Conservation (phyloP, 306 rosid genomes). For the Cajanus cajan region DNA sequence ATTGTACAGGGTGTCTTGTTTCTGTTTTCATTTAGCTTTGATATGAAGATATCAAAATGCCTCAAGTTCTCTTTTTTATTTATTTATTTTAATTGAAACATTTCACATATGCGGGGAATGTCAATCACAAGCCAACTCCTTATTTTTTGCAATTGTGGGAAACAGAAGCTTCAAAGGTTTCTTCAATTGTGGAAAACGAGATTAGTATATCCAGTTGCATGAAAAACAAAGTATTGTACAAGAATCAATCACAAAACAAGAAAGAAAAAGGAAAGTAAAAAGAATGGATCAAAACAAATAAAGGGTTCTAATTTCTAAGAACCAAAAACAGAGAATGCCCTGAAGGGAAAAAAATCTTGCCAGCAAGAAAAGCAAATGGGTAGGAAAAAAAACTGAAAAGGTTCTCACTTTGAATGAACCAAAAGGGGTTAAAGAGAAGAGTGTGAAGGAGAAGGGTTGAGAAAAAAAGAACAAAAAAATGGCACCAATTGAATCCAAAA, state of each 20-base stretch:
- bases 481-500: too few relatives aligned
- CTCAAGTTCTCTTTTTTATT: background rate
- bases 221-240: background rate
- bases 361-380: background rate
- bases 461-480: background rate
- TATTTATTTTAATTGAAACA: background rate
- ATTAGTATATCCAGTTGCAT: background rate
- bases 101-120: background rate
- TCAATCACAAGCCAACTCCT: background rate
- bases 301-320: background rate
- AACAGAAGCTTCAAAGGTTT: background rate
- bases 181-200: background rate
- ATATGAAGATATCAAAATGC: background rate
- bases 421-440: background rate
- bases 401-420: background rate
- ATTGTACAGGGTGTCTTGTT: background rate
- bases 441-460: background rate
- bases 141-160: background rate
- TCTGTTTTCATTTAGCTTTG: background rate
- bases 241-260: background rate
- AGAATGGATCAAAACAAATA: background rate
- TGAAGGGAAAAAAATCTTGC: background rate
- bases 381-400: background rate
- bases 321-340: background rate
- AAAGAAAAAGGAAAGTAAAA: background rate